Percentiles rank a stretch among this genome's conserved stretches.
phyloP scores from a whole-genome alignment of 2,329 filamentous ascomycete genomes.

The Trichothecium roseum region DNA sequence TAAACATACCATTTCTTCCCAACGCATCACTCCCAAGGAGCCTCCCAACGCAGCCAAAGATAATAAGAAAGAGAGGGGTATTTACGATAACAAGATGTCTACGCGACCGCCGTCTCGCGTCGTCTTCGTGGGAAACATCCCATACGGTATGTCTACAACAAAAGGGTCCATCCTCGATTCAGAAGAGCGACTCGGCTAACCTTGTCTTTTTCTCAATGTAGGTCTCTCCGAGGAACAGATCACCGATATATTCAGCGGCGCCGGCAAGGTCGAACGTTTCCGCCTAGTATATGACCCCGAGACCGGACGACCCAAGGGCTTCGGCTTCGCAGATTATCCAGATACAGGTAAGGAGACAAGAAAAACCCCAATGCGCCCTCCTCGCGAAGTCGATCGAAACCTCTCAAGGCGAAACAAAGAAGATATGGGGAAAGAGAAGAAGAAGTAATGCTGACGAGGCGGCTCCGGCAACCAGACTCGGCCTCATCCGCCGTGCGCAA shows the following conservation, averaged over 20 bases:
- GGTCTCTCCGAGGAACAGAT: slow-evolving; percentile 95
- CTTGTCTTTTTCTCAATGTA: slow-evolving; percentile 24
- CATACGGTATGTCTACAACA: slow-evolving; percentile 49
- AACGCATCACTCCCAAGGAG: too few species aligned
- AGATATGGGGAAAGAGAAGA: too few species aligned
- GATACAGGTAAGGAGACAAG: slow-evolving; percentile 69
- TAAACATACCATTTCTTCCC: too few species aligned
- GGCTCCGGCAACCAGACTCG: slow-evolving; percentile 44
- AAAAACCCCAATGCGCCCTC: background rate
- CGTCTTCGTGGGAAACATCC: slow-evolving; percentile 78
- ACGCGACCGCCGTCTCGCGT: slow-evolving; percentile 67
- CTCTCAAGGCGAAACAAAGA: slow-evolving; percentile 1
- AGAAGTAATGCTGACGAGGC: too few species aligned
- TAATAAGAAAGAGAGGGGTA: too few species aligned
- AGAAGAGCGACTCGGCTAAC: background rate
- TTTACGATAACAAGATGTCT: slow-evolving; percentile 39
- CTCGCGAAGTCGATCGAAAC: background rate
- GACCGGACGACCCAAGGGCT: slow-evolving; percentile 88
- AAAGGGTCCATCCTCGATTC: background rate
- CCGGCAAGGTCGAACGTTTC: slow-evolving; percentile 85
- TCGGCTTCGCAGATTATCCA: slow-evolving; percentile 92
- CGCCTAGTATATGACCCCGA: slow-evolving; percentile 92
- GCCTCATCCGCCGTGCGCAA: slow-evolving; percentile 92
- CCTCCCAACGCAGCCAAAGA: too few species aligned
- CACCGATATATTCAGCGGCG: slow-evolving; percentile 81